A percentile compares a stretch with the other conserved stretches of the same genome.
Conservation (phyloP, 805 yeast genomes). For the Candida sanyiensis region DNA sequence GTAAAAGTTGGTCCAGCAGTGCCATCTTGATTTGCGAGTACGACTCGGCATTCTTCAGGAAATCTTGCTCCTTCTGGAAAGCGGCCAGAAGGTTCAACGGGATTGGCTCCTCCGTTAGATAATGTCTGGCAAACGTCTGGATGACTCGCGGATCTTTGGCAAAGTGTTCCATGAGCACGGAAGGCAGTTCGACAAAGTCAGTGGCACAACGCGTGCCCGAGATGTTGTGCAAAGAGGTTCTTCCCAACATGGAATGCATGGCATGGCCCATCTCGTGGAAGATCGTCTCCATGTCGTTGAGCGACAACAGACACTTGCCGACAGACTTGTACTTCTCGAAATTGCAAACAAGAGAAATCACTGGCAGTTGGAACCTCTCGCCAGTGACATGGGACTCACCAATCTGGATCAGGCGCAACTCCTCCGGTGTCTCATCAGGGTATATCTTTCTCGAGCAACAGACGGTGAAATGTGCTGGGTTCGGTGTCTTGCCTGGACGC, state of each 20-base stretch:
- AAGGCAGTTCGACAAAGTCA: constrained; percentile 94
- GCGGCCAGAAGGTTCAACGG: constrained; percentile 44
- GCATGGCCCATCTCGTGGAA: constrained; percentile 99
- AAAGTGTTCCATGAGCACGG: constrained; percentile 93
- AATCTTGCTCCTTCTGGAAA: constrained; percentile 45
- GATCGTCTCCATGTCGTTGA: constrained; percentile 83
- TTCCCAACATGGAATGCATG: constrained; percentile 93
- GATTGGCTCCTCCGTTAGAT: constrained; percentile 53
- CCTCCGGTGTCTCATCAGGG: constrained; percentile 41
- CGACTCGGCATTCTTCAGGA: constrained; percentile 63
- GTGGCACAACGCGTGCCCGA: constrained; percentile 95
- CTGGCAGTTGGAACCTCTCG: constrained; percentile 71
- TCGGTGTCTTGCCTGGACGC: constrained; percentile 65
- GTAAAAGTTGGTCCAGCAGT: constrained; percentile 75
- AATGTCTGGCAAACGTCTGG: constrained; percentile 64
- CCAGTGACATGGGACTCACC: constrained; percentile 33
- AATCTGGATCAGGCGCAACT: constrained; percentile 30
- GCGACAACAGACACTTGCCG: constrained; percentile 54
- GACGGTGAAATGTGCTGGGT: constrained; percentile 94
- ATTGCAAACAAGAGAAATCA: constrained; percentile 84
- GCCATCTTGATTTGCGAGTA: constrained; percentile 90
- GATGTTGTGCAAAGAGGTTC: constrained; percentile 83
- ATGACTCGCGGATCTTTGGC: constrained; percentile 78
- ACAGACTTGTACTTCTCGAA: constrained; percentile 43
- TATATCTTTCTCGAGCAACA: constrained; percentile 85